Evolutionary conservation across 2,329 filamentous ascomycete species (phyloP).

Genomic region (Aureobasidium sp.): DNA sequence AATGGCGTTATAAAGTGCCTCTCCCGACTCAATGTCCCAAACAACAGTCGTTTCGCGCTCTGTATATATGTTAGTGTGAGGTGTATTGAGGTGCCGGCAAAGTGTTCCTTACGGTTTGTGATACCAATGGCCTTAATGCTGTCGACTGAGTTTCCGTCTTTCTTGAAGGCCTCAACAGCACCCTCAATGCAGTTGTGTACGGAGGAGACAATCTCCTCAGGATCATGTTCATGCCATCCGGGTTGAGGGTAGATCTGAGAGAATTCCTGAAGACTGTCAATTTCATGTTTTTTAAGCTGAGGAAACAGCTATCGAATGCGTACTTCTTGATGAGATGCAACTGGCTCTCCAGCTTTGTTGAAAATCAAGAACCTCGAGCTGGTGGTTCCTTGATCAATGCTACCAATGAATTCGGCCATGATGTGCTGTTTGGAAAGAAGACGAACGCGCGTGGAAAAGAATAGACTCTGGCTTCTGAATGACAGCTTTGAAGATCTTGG

Average conservation of each 20-base stretch:
- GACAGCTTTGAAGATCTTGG: slow-evolving; percentile 8
- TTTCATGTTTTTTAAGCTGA: not conserved
- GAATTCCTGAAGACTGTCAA: slow-evolving; percentile 50
- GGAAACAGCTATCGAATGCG: not conserved
- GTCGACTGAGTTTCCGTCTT: slow-evolving; percentile 58
- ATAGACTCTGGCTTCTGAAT: not conserved
- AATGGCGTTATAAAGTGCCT: slow-evolving; percentile 76
- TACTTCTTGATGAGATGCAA: slow-evolving; percentile 70
- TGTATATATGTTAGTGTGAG: not conserved
- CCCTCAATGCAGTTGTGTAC: slow-evolving; percentile 75
- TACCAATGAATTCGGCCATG: slow-evolving; percentile 59
- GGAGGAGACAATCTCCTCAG: slow-evolving; percentile 65
- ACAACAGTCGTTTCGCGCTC: slow-evolving; percentile 83
- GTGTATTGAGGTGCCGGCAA: too few species aligned
- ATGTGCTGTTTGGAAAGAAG: not conserved
- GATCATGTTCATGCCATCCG: slow-evolving; percentile 91
- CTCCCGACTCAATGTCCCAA: slow-evolving; percentile 74
- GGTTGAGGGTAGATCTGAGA: slow-evolving; percentile 76
- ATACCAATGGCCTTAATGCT: slow-evolving; percentile 75
- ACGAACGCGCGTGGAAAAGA: not conserved
- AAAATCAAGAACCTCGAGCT: slow-evolving; percentile 88
- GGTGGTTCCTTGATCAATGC: slow-evolving; percentile 86
- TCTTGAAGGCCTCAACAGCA: slow-evolving; percentile 63
- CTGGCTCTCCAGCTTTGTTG: slow-evolving; percentile 66
- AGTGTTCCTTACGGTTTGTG: slow-evolving; percentile 50